Percentiles rank a stretch among this genome's conserved stretches.
Evolutionary conservation across 2,329 filamentous ascomycete genomes (phyloP).

Genomic region (Fusarium sp.): DNA sequence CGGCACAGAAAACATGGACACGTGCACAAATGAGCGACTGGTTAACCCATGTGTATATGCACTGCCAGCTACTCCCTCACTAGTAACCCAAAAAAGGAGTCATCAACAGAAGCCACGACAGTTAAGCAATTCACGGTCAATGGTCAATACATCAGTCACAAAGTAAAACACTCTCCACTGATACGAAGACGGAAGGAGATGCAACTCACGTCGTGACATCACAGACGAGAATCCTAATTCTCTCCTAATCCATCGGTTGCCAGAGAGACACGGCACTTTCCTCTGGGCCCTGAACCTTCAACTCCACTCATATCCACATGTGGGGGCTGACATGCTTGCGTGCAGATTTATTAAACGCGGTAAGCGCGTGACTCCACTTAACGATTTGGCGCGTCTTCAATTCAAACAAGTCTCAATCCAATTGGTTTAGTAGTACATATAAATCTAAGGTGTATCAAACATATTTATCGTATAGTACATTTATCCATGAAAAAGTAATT

Average conservation of each 20-base stretch:
- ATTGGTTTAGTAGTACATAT: conserved; percentile 33
- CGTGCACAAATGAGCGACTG: neutral
- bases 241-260: conserved; percentile 24
- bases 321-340: conserved; percentile 1
- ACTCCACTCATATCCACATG: conserved; percentile 23
- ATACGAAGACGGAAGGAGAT: neutral
- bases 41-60: neutral
- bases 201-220: conserved; percentile 7
- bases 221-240: neutral
- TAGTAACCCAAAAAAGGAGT: neutral
- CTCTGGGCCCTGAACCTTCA: conserved; percentile 19
- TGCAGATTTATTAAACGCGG: conserved; percentile 30
- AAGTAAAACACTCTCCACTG: neutral
- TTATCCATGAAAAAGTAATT: conserved; percentile 4
- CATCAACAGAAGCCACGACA: neutral
- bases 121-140: neutral
- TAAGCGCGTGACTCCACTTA: conserved; percentile 32
- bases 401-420: conserved; percentile 3
- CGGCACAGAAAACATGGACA: neutral
- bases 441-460: conserved; percentile 38
- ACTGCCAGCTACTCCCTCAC: neutral
- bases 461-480: conserved; percentile 37
- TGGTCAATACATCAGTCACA: neutral
- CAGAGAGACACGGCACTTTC: conserved; percentile 31
- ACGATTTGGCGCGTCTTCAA: conserved; percentile 10